Conservation (phyloP, 2,329 filamentous ascomycete genomes). For the Domatiomyces catenatus region DNA sequence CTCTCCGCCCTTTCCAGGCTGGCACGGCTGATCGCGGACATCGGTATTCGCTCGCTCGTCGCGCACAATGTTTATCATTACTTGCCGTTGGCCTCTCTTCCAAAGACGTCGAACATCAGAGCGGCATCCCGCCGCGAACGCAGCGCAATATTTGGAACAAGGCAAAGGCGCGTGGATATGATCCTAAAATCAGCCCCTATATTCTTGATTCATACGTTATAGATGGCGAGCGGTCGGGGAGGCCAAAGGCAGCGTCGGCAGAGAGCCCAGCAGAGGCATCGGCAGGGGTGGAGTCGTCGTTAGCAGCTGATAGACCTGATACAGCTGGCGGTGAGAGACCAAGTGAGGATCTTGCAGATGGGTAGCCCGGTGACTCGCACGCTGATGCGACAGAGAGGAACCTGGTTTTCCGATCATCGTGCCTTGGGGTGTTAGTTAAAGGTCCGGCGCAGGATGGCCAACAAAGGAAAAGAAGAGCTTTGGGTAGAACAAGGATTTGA, state of each 20-base stretch:
- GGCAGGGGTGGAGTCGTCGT: not conserved
- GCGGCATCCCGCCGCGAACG: not conserved
- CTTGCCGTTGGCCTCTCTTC: not conserved
- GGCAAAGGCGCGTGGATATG: not conserved
- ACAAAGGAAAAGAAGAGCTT: not conserved
- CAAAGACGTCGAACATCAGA: not conserved
- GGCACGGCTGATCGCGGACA: not conserved
- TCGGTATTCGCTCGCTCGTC: not conserved
- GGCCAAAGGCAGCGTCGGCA: not conserved
- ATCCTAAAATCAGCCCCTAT: not conserved
- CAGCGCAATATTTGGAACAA: not conserved
- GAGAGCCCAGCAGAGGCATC: not conserved
- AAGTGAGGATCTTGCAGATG: too few species aligned
- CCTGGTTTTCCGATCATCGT: not conserved
- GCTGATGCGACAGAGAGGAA: not conserved
- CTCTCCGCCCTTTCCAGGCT: not conserved
- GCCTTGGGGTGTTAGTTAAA: not conserved
- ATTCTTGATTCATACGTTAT: conserved; percentile 1
- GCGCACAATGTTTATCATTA: not conserved
- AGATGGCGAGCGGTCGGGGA: not conserved
- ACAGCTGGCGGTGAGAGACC: not conserved
- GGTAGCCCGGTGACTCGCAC: not conserved
- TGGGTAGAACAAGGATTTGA: not conserved
- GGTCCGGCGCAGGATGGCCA: not conserved
- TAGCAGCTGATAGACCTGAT: not conserved